These are phyloP conservation scores for Tetrastigma voinierianum DNA, from an alignment of 164 flowering plant species.

Conservation along the genomic window DNA sequence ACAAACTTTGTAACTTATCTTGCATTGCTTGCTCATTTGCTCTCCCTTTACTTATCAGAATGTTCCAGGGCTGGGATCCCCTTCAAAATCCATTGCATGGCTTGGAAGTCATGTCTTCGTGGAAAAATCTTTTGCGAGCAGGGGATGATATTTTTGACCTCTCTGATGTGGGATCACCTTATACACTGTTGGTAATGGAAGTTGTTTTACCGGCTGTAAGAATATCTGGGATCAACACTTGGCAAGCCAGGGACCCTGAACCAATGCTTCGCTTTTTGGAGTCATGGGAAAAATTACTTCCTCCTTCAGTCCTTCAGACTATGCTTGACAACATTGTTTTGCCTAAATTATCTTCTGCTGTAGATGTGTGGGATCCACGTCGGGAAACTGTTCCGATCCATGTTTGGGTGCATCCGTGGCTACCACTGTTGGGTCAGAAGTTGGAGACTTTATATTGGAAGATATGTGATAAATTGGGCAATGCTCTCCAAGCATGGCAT, in stretches of 20 bases:
- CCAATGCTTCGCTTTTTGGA: slow-evolving; percentile 83
- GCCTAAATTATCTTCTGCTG: slow-evolving; percentile 79
- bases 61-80: slow-evolving; percentile 94
- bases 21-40: slow-evolving; percentile 77
- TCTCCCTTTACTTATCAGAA: slow-evolving; percentile 60
- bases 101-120: slow-evolving; percentile 48
- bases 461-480: slow-evolving; percentile 68
- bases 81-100: slow-evolving; percentile 67
- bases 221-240: slow-evolving; percentile 74
- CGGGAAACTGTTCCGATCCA: slow-evolving; percentile 86
- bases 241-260: slow-evolving; percentile 91
- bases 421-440: slow-evolving; percentile 70
- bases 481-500: slow-evolving; percentile 88
- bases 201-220: slow-evolving; percentile 83
- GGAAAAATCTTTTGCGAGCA: slow-evolving; percentile 71
- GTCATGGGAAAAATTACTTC: slow-evolving; percentile 75
- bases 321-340: slow-evolving; percentile 63
- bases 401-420: slow-evolving; percentile 94
- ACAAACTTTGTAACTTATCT: slow-evolving; percentile 71
- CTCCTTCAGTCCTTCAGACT: slow-evolving; percentile 55
- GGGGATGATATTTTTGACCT: slow-evolving; percentile 51
- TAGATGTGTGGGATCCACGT: slow-evolving; percentile 84
- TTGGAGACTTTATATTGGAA: slow-evolving; percentile 68
- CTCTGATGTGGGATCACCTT: slow-evolving; percentile 56
- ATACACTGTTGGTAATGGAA: slow-evolving; percentile 66